Base-by-base conservation (phyloP, 148 eudicot genomes). In the Pouteria glomerata region DNA sequence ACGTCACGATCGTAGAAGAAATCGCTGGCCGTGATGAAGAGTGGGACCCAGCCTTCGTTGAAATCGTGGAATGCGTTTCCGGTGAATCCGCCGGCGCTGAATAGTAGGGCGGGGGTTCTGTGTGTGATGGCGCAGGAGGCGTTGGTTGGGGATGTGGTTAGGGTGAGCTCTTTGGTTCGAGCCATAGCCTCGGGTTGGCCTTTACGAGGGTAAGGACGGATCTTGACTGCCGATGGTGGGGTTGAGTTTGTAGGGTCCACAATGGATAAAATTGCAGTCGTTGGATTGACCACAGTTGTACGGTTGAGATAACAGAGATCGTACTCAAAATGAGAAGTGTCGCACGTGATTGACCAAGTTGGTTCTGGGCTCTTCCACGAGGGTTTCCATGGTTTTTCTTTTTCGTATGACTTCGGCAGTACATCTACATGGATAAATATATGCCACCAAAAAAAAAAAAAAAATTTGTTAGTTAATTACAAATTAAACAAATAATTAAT, bases 151-250 rank as follows among this genome's bases (percentile, higher is more conserved):
- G 75, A 24, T 14, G 84, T 77, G 44, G 86, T 83, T 64, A 83
- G 72, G 34, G 83, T 76, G 18, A 86, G 47, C 63, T 83, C 82
- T 29, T 57, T 70, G 48, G 83, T 77, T 15, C 55, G 37, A 1
- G 74, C 66, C 87, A 86, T 79, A 62, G 81, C 79, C 0, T 47
- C 63, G 27, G 39, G 71, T 74, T 81, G 83, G 15, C 51, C 47
- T 77, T 86, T 86, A 2, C 89, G 85, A 55, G 89, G 87, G 68
- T 87, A 85, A 1, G 91, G 88, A 33, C 77, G 79, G 57, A 82
- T 80, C 58, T 70, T 78, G 57, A 69, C 52, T 29, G 50, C 41
- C 30, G 1, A 19, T 1, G 31, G 24, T 60, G 80, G 82, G 78
- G 69, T 58, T 0, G 59, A 59, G 31, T 57, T 57, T 1, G 76